Conservation (phyloP, 2,329 filamentous ascomycete genomes). For the Cordyceps pruinosa region DNA sequence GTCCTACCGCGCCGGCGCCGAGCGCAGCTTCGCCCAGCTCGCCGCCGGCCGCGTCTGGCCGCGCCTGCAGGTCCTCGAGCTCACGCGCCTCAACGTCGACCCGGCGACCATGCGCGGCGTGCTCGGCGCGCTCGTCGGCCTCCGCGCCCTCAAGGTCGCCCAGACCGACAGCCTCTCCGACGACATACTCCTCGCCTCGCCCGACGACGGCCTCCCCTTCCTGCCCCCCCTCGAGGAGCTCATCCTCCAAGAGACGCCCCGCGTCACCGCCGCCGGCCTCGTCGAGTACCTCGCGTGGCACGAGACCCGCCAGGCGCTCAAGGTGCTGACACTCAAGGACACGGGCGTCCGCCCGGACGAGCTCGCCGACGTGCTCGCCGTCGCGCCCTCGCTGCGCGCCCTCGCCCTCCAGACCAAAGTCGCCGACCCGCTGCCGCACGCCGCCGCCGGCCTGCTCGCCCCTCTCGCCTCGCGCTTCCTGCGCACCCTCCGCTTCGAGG, state of each 20-base stretch:
- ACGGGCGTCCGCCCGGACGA: slow-evolving; percentile 61
- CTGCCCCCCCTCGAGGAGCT: slow-evolving; percentile 72
- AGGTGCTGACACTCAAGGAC: slow-evolving; percentile 61
- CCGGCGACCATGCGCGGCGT: slow-evolving; percentile 63
- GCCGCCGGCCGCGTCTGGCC: slow-evolving; percentile 60
- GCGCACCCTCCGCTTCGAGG: slow-evolving; percentile 72
- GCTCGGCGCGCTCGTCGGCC: slow-evolving; percentile 56
- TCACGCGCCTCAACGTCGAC: slow-evolving; percentile 62
- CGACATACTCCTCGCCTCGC: slow-evolving; percentile 63
- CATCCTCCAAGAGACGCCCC: slow-evolving; percentile 62
- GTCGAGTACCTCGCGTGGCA: slow-evolving; percentile 57
- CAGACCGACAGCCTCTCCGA: slow-evolving; percentile 67
- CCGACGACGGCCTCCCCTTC: slow-evolving; percentile 53
- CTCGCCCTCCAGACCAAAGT: slow-evolving; percentile 48
- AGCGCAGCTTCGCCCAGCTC: slow-evolving; percentile 67
- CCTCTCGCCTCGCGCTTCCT: slow-evolving; percentile 64
- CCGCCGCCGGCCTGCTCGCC: slow-evolving; percentile 42
- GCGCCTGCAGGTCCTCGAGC: slow-evolving; percentile 65
- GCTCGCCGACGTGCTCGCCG: slow-evolving; percentile 54
- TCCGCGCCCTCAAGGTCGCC: slow-evolving; percentile 69
- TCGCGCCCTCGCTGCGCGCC: slow-evolving; percentile 50
- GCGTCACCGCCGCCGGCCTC: slow-evolving; percentile 66
- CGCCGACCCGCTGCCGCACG: slow-evolving; percentile 41
- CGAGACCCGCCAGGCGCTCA: slow-evolving; percentile 53
- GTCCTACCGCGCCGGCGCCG: slow-evolving; percentile 72